Percentiles rank a stretch among this genome's conserved stretches.
phyloP scores from a whole-genome alignment of 2,329 filamentous ascomycete species.

The Calonectria pteridis region DNA sequence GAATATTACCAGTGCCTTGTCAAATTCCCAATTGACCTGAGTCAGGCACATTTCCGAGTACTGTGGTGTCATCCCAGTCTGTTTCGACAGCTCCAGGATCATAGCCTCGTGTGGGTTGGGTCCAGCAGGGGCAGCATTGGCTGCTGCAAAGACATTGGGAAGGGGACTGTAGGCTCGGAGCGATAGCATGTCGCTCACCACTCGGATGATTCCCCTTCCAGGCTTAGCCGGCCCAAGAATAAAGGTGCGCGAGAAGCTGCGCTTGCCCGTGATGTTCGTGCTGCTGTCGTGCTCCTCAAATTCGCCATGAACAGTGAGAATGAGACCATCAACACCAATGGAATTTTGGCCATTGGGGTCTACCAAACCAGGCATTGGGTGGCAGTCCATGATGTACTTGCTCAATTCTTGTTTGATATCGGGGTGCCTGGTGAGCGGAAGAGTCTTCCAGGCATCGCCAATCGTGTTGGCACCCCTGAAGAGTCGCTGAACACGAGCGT shows the following conservation, averaged over 20 bases:
- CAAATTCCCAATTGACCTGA: constrained; percentile 84
- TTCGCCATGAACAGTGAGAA: constrained; percentile 85
- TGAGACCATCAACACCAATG: constrained; percentile 80
- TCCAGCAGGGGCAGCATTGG: constrained; percentile 40
- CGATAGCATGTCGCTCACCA: constrained; percentile 84
- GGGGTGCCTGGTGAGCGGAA: constrained; percentile 82
- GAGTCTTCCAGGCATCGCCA: constrained; percentile 73
- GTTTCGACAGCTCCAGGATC: constrained; percentile 79
- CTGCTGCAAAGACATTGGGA: constrained; percentile 55
- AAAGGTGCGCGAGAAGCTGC: constrained; percentile 87
- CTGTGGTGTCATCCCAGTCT: constrained; percentile 83
- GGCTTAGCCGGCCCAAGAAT: constrained; percentile 81
- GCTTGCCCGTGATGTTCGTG: constrained; percentile 69
- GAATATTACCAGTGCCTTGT: constrained; percentile 81
- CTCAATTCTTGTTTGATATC: constrained; percentile 73
- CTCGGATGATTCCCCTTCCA: constrained; percentile 73
- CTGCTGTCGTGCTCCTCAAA: constrained; percentile 79
- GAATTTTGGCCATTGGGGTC: constrained; percentile 75
- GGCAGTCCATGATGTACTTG: constrained; percentile 88
- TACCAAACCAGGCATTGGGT: constrained; percentile 76
- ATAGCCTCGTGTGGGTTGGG: constrained; percentile 74
- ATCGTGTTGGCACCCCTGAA: constrained; percentile 76
- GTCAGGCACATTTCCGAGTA: constrained; percentile 86
- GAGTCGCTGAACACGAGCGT: constrained; percentile 73
- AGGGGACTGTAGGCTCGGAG: constrained; percentile 74